Conservation (phyloP, 2,329 filamentous ascomycete species). For the Neocucurbitaria cava region DNA sequence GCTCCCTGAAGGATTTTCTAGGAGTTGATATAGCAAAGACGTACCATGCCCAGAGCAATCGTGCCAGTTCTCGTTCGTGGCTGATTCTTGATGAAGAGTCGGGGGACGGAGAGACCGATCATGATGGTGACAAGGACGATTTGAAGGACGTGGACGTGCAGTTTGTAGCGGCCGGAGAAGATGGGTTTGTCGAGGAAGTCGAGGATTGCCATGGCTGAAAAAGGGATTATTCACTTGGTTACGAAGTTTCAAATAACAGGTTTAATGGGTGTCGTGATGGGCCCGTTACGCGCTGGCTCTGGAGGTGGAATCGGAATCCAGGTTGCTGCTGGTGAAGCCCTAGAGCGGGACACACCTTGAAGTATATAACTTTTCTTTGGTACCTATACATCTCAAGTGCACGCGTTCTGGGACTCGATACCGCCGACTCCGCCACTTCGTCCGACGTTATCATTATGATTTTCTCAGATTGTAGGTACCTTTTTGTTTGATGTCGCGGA, state of each 20-base stretch:
- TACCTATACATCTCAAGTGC: not conserved
- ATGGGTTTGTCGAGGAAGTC: constrained; percentile 35
- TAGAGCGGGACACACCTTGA: not conserved
- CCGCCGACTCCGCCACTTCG: constrained; percentile 12
- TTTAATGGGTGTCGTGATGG: too few relatives aligned
- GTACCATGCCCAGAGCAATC: constrained; percentile 32
- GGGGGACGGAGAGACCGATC: constrained; percentile 22
- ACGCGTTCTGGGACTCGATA: not conserved
- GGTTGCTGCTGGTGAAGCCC: not conserved
- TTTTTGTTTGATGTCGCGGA: constrained; percentile 7
- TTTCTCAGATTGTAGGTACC: not conserved
- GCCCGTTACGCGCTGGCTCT: not conserved
- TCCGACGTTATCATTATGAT: not conserved
- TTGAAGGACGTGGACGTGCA: constrained; percentile 22
- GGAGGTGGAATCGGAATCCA: not conserved
- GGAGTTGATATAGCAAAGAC: not conserved
- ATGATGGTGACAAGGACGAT: constrained; percentile 15
- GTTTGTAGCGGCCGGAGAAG: constrained; percentile 22
- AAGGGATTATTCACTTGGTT: not conserved
- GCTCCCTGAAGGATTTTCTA: not conserved
- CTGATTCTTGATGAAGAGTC: constrained; percentile 30
- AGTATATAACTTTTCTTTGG: constrained; percentile 7
- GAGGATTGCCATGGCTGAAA: constrained; percentile 16
- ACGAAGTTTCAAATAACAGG: not conserved
- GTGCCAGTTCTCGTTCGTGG: constrained; percentile 27